These are phyloP conservation scores for Exophiala bonariae DNA, from an alignment of 2,329 filamentous ascomycete species.

Conservation along the genomic window DNA sequence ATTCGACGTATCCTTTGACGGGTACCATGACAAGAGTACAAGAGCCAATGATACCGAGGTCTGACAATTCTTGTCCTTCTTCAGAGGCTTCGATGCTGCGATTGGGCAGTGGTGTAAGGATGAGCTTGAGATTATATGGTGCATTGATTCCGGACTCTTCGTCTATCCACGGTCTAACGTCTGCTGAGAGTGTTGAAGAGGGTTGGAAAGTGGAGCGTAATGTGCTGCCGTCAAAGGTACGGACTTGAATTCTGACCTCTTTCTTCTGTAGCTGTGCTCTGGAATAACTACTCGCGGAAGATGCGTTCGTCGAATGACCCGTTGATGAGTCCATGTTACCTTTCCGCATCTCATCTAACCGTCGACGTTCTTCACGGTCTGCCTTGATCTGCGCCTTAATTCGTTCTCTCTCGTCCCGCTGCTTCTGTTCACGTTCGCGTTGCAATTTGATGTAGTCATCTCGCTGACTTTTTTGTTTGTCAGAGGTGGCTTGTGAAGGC, in stretches of 20 bases:
- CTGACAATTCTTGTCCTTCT: constrained; percentile 66
- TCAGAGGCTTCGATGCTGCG: constrained; percentile 72
- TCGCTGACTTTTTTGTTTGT: constrained; percentile 24
- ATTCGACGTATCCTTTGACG: constrained; percentile 60
- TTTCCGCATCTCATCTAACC: constrained; percentile 54
- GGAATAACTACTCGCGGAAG: background rate
- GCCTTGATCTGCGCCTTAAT: constrained; percentile 75
- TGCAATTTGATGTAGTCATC: constrained; percentile 40
- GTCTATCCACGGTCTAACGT: constrained; percentile 79
- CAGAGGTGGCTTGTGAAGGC: background rate
- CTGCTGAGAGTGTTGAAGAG: constrained; percentile 58
- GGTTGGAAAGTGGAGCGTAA: constrained; percentile 72
- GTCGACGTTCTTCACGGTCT: constrained; percentile 69
- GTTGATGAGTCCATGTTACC: constrained; percentile 12
- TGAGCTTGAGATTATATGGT: constrained; percentile 81
- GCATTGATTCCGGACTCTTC: constrained; percentile 55
- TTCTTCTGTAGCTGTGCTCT: constrained; percentile 23
- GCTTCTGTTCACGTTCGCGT: constrained; percentile 63
- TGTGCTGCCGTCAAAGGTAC: constrained; percentile 80
- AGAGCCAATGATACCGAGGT: constrained; percentile 73
- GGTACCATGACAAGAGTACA: constrained; percentile 82
- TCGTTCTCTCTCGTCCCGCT: constrained; percentile 66
- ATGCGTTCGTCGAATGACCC: constrained; percentile 18
- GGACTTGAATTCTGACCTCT: constrained; percentile 68
- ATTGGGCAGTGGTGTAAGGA: constrained; percentile 76